Evolutionary conservation across 2,329 filamentous ascomycete genomes (phyloP).

Genomic region (Colletotrichum musae): DNA sequence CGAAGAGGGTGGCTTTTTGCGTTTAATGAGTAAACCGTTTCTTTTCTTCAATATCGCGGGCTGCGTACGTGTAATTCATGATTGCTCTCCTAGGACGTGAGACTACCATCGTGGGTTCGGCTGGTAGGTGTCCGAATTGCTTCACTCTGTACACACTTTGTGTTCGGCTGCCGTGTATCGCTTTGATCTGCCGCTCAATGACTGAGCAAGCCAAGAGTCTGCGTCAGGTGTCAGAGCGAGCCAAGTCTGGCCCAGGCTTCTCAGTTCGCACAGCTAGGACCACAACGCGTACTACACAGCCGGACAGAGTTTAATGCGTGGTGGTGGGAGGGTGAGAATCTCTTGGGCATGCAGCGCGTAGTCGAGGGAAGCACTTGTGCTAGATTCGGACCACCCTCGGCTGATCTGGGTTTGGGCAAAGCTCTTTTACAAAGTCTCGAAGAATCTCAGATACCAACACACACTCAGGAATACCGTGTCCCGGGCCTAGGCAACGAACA

Average conservation of each 20-base stretch:
- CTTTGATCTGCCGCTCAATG: neutral
- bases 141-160: too few species aligned
- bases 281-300: constrained; percentile 6
- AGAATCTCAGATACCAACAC: neutral
- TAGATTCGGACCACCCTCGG: neutral
- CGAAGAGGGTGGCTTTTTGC: constrained; percentile 21
- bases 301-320: constrained; percentile 5
- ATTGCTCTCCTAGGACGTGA: neutral
- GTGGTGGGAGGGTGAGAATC: constrained; percentile 19
- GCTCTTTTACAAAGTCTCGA: neutral
- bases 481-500: too few species aligned
- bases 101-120: neutral
- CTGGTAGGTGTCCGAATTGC: too few species aligned
- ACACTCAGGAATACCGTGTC: neutral
- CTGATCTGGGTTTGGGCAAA: constrained; percentile 3
- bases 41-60: neutral
- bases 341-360: constrained; percentile 25
- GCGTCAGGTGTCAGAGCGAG: constrained; percentile 1
- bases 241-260: constrained; percentile 25
- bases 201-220: neutral
- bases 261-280: constrained; percentile 22
- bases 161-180: too few species aligned
- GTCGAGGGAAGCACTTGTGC: neutral
- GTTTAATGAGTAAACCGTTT: constrained; percentile 28
- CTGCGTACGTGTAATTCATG: neutral